A percentile compares a stretch with the other conserved stretches of the same genome.
These are phyloP conservation scores for Colletotrichum cordylinicola DNA, from an alignment of 2,329 filamentous ascomycete genomes.

Conservation along the genomic window DNA sequence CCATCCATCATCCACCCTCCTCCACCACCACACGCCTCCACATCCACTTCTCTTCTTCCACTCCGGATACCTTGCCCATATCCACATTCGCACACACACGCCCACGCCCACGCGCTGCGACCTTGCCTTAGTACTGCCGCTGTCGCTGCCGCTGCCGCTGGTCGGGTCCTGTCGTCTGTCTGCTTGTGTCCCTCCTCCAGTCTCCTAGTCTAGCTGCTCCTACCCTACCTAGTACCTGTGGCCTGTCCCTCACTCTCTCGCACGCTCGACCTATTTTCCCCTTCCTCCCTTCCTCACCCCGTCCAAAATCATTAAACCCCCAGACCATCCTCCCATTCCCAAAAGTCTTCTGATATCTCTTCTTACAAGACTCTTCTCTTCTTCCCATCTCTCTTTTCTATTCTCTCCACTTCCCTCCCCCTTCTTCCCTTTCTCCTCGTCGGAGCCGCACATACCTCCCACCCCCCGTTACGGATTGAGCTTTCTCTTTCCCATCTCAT, in stretches of 20 bases:
- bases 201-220: background rate
- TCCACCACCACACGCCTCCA: background rate
- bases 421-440: constrained; percentile 32
- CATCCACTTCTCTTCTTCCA: background rate
- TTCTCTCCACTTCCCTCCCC: constrained; percentile 31
- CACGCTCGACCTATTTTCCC: constrained; percentile 11
- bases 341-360: constrained; percentile 39
- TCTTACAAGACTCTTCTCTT: constrained; percentile 45
- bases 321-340: constrained; percentile 41
- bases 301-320: constrained; percentile 46
- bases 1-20: background rate
- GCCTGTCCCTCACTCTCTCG: constrained; percentile 5
- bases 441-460: constrained; percentile 26
- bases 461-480: constrained; percentile 10
- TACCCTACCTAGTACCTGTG: background rate
- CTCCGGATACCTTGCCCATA: background rate
- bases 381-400: constrained; percentile 40
- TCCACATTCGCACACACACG: background rate
- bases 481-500: constrained; percentile 18
- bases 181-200: background rate
- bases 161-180: background rate
- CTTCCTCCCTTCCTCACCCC: constrained; percentile 29
- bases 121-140: constrained; percentile 7
- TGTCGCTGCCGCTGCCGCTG: constrained; percentile 8
- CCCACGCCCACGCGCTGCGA: constrained; percentile 16